phyloP scores from a whole-genome alignment of 2,329 filamentous ascomycete genomes.

The Penicillium sp. region DNA sequence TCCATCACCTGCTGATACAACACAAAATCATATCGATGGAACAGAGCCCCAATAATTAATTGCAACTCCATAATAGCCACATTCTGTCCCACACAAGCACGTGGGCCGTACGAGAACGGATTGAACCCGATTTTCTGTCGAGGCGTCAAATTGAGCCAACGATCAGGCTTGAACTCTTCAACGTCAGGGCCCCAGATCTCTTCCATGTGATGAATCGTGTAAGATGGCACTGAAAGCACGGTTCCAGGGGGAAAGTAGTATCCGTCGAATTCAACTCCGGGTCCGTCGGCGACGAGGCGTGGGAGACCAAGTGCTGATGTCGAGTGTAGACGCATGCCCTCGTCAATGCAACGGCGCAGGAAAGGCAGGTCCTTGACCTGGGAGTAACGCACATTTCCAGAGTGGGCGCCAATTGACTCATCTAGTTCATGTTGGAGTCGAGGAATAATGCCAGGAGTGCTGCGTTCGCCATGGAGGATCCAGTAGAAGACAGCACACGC shows the following conservation, averaged over 20 bases:
- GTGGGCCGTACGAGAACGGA: slow-evolving; percentile 41
- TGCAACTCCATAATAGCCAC: slow-evolving; percentile 42
- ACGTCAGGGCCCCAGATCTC: slow-evolving; percentile 41
- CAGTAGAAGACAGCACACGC: slow-evolving; percentile 22
- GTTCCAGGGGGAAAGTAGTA: slow-evolving; percentile 27
- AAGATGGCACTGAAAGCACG: slow-evolving; percentile 39
- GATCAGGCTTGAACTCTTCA: slow-evolving; percentile 38
- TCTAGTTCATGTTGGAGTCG: slow-evolving; percentile 22
- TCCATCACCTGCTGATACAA: slow-evolving; percentile 16
- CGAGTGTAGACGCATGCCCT: slow-evolving; percentile 30
- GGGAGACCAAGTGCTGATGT: slow-evolving; percentile 24
- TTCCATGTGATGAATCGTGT: slow-evolving; percentile 39
- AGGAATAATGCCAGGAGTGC: slow-evolving; percentile 13
- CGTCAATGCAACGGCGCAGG: slow-evolving; percentile 28
- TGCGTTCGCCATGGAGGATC: slow-evolving; percentile 26
- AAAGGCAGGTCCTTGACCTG: slow-evolving; percentile 28
- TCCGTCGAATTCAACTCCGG: slow-evolving; percentile 12
- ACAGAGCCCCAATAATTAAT: slow-evolving; percentile 33
- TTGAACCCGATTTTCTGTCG: slow-evolving; percentile 37
- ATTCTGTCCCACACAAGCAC: slow-evolving; percentile 43
- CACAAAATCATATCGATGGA: slow-evolving; percentile 20
- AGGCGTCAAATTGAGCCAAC: slow-evolving; percentile 26
- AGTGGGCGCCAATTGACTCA: slow-evolving; percentile 12
- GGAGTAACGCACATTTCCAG: slow-evolving; percentile 9
- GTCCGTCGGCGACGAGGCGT: slow-evolving; percentile 21